Evolutionary conservation across 768 basidiomycete genomes (phyloP), one percentile per base, ranked within the genome.

Genomic region (Wakefieldia striispora): DNA sequence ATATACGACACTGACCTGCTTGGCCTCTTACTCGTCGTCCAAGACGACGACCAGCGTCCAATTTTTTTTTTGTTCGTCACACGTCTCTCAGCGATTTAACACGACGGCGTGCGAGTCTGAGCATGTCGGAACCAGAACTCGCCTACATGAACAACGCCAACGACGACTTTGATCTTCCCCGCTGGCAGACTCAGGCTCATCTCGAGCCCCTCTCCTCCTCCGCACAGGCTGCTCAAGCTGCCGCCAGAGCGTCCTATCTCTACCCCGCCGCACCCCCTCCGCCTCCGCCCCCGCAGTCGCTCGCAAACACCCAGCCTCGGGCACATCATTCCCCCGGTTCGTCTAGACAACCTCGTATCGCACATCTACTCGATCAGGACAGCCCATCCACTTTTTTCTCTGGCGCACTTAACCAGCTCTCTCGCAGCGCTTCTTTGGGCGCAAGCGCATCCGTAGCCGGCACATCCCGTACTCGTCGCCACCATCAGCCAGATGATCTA

Each of bases 101-200:
- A 29, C 11, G 12, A 12, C 29, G 29, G 10, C 29, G 29, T 29
- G 27, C 27, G 29, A 13, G 46, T 39, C 40, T 40, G 41, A 56
- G 63, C 69, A 86, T 87, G 84, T 85, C 84, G 63, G 83, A 86
- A 79, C 78, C 83, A 66, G 83, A 86, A 73, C 77, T 83, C 51
- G 77, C 76, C 58, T 86, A 83, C 80, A 86, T 88, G 75, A 75
- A 77, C 72, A 81, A 80, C 74, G 70, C 82, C 62, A 86, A 88
- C 83, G 86, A 89, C 75, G 82, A 81, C 72, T 91, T 88, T 72
- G 87, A 88, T 67, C 78, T 80, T 49, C 78, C 79, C 54, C 78
- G 78, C 62, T 79, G 76, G 78, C 76, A 75, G 56, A 74, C 76
- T 13, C 75, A 75, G 63, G 62, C 70, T 29, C 65, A 68, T 37